phyloP scores from a whole-genome alignment of 164 flowering plant genomes.

The Stephania yunnanensis region DNA sequence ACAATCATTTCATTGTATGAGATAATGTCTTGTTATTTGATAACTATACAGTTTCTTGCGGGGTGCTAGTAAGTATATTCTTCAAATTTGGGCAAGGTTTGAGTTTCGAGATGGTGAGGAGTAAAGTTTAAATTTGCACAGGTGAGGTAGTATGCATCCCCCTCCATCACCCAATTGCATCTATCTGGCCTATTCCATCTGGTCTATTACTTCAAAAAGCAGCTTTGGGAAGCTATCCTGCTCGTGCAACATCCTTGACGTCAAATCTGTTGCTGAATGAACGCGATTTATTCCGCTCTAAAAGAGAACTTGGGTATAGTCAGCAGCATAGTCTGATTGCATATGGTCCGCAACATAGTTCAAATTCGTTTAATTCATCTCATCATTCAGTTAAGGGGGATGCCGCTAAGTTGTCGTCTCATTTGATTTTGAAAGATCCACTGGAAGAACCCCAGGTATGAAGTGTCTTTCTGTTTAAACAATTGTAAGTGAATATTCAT shows the following conservation, averaged over 20 bases:
- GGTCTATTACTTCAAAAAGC: constrained; percentile 81
- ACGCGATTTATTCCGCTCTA: constrained; percentile 42
- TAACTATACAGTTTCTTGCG: not conserved
- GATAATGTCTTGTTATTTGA: too few species aligned
- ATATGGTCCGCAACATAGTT: constrained; percentile 42
- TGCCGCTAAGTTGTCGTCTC: constrained; percentile 47
- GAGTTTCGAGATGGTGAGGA: not conserved
- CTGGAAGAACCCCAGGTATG: constrained; percentile 78
- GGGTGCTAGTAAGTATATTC: not conserved
- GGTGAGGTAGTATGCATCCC: constrained; percentile 77
- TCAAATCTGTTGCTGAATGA: constrained; percentile 37
- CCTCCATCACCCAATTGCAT: constrained; percentile 50
- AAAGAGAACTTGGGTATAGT: constrained; percentile 57
- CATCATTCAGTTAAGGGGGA: constrained; percentile 40
- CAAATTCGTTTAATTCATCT: constrained; percentile 19
- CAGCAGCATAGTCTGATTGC: constrained; percentile 31
- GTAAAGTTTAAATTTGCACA: constrained; percentile 18
- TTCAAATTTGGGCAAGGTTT: not conserved
- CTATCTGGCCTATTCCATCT: constrained; percentile 91
- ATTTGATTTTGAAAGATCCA: constrained; percentile 74
- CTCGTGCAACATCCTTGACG: constrained; percentile 33
- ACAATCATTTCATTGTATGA: too few species aligned
- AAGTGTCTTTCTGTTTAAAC: not conserved
- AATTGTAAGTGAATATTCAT: not conserved
- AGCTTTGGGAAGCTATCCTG: constrained; percentile 37